Evolutionary conservation across 139 green algal species (phyloP).

Genomic region (Chlorella sp.): DNA sequence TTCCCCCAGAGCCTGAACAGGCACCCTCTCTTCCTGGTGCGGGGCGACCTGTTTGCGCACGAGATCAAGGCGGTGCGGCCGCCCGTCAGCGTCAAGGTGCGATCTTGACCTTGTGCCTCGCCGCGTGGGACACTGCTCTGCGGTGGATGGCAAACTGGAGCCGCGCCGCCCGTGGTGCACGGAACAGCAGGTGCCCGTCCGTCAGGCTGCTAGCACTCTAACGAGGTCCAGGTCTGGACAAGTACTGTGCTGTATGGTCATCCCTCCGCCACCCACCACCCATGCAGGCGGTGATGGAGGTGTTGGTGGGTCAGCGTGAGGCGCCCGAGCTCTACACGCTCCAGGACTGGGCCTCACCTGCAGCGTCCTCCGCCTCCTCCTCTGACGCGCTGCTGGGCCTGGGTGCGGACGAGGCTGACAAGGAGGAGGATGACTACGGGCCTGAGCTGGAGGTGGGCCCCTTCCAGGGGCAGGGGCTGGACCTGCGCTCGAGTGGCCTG

Average conservation of each 20-base stretch:
- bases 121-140: neutral
- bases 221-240: too few species aligned
- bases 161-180: too few species aligned
- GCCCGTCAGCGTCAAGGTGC: conserved; percentile 33
- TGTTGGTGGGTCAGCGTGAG: conserved; percentile 56
- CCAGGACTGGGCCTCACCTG: too few species aligned
- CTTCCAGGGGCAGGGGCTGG: conserved; percentile 59
- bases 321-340: conserved; percentile 58
- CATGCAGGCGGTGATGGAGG: conserved; percentile 26
- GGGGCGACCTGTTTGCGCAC: conserved; percentile 59
- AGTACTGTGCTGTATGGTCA: too few species aligned
- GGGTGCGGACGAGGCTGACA: conserved; percentile 13
- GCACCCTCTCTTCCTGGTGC: conserved; percentile 49
- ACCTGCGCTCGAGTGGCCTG: conserved; percentile 45
- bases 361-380: too few species aligned
- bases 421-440: neutral
- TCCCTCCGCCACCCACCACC: too few species aligned
- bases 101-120: neutral
- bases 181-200: too few species aligned
- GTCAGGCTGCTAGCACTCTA: too few species aligned
- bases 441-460: conserved; percentile 48
- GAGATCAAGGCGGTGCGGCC: conserved; percentile 54
- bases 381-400: too few species aligned
- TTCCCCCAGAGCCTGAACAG: conserved; percentile 36
- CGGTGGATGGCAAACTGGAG: too few species aligned